Conservation (phyloP, 768 basidiomycete species). For the Amanita pallidorosea region DNA sequence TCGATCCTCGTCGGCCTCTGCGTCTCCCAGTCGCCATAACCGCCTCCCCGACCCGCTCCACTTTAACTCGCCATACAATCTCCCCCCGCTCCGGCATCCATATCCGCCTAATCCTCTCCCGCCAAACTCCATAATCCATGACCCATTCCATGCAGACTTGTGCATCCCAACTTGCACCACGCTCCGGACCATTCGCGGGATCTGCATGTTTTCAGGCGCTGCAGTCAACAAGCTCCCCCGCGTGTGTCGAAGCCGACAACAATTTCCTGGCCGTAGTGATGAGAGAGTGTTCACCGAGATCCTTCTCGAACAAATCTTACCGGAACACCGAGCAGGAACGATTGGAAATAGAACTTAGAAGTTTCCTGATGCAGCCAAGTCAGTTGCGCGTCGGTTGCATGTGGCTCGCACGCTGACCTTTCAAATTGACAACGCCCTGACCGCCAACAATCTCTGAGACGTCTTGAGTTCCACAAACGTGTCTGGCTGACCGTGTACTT, state of each 20-base stretch:
- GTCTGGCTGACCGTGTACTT: conserved; percentile 48
- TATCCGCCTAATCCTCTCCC: conserved; percentile 13
- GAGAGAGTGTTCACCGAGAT: conserved; percentile 2
- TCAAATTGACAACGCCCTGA: conserved; percentile 69
- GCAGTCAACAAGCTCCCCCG: conserved; percentile 57
- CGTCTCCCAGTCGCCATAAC: conserved; percentile 38
- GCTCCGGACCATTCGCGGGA: conserved; percentile 74
- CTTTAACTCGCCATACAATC: conserved; percentile 62
- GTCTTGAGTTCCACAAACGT: conserved; percentile 85
- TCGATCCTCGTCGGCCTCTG: conserved; percentile 44
- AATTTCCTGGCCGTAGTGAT: conserved; percentile 46
- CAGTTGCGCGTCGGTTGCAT: not conserved
- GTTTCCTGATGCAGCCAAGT: conserved; percentile 40
- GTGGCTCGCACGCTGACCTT: conserved; percentile 32
- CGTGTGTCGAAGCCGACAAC: conserved; percentile 78
- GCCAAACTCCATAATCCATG: conserved; percentile 43
- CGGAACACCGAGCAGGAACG: conserved; percentile 86
- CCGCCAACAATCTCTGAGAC: conserved; percentile 56
- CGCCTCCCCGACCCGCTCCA: conserved; percentile 49
- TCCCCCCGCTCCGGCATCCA: conserved; percentile 15
- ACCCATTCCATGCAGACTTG: conserved; percentile 64
- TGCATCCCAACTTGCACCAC: conserved; percentile 71
- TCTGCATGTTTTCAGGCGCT: conserved; percentile 70
- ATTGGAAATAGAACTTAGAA: conserved; percentile 93
- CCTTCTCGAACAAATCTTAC: conserved; percentile 28